Conservation (phyloP, 306 rosid genomes). For the Sechiopsis laciniata region DNA sequence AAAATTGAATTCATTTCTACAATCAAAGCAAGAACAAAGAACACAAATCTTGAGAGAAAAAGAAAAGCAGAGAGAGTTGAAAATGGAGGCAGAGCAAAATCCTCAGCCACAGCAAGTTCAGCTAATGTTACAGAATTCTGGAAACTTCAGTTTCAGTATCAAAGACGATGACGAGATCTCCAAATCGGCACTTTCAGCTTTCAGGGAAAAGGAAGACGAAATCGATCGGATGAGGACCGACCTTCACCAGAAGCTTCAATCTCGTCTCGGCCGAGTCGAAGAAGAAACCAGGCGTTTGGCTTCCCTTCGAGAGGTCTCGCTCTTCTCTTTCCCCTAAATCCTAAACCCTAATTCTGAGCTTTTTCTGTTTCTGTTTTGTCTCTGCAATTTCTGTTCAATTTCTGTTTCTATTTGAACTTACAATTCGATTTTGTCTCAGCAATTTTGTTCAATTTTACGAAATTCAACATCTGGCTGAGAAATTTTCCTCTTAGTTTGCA, state of each 20-base stretch:
- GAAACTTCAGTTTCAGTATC: conserved; percentile 79
- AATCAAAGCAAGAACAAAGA: background rate
- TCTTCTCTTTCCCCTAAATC: background rate
- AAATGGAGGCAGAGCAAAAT: conserved; percentile 32
- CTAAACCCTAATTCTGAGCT: background rate
- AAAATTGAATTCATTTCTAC: background rate
- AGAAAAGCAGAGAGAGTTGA: background rate
- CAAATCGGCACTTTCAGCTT: conserved; percentile 74
- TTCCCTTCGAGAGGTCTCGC: conserved; percentile 63
- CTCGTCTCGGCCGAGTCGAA: conserved; percentile 78
- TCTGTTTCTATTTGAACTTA: background rate
- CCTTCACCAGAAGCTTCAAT: conserved; percentile 71
- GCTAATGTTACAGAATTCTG: conserved; percentile 60
- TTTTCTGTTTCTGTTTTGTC: background rate
- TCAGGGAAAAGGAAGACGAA: conserved; percentile 86
- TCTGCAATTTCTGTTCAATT: background rate
- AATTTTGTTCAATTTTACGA: background rate
- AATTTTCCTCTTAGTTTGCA: no score
- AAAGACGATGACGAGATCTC: conserved; percentile 97
- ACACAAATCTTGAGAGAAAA: no score
- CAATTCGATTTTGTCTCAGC: background rate
- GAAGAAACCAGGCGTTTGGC: conserved; percentile 94
- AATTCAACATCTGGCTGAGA: no score
- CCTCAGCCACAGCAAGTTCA: conserved; percentile 17
- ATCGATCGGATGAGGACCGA: conserved; percentile 83